These are phyloP conservation scores for Geoglossum glabrum DNA, from an alignment of 495 filamentous ascomycete species.

Conservation along the genomic window DNA sequence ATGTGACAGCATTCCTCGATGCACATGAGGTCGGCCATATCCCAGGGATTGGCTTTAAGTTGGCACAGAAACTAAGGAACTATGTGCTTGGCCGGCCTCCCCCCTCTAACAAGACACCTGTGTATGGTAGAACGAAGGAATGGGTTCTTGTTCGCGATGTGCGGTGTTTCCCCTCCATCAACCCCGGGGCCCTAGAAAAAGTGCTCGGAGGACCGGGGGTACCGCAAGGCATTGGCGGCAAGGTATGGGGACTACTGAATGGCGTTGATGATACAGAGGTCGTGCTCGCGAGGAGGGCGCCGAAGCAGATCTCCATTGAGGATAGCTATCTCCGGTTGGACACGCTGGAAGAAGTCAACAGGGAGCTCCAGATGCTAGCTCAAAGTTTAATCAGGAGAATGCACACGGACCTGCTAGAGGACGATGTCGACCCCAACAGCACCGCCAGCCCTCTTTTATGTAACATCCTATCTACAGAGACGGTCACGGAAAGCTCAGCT, in stretches of 20 bases:
- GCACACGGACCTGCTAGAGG: slow-evolving; percentile 49
- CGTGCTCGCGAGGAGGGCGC: slow-evolving; percentile 45
- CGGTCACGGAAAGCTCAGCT: not conserved
- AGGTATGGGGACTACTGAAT: slow-evolving; percentile 39
- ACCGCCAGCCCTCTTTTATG: slow-evolving; percentile 9
- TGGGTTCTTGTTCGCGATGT: slow-evolving; percentile 43
- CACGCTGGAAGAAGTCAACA: slow-evolving; percentile 35
- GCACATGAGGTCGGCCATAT: slow-evolving; percentile 57
- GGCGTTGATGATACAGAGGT: slow-evolving; percentile 48
- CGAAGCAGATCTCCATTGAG: slow-evolving; percentile 84
- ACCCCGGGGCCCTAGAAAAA: slow-evolving; percentile 35
- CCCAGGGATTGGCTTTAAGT: slow-evolving; percentile 67
- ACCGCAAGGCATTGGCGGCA: slow-evolving; percentile 43
- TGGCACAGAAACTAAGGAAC: slow-evolving; percentile 46
- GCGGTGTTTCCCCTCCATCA: slow-evolving; percentile 32
- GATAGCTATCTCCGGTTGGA: slow-evolving; percentile 62
- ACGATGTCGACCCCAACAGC: slow-evolving; percentile 10
- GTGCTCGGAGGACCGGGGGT: slow-evolving; percentile 49
- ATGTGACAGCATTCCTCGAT: slow-evolving; percentile 52
- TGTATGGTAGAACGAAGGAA: slow-evolving; percentile 28
- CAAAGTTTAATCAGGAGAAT: slow-evolving; percentile 59
- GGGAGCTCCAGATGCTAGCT: slow-evolving; percentile 41
- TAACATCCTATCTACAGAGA: not conserved
- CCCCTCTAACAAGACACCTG: slow-evolving; percentile 20
- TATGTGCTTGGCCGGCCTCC: slow-evolving; percentile 31